phyloP scores from a whole-genome alignment of 2,329 filamentous ascomycete species.

The Colletotrichum falcatum region DNA sequence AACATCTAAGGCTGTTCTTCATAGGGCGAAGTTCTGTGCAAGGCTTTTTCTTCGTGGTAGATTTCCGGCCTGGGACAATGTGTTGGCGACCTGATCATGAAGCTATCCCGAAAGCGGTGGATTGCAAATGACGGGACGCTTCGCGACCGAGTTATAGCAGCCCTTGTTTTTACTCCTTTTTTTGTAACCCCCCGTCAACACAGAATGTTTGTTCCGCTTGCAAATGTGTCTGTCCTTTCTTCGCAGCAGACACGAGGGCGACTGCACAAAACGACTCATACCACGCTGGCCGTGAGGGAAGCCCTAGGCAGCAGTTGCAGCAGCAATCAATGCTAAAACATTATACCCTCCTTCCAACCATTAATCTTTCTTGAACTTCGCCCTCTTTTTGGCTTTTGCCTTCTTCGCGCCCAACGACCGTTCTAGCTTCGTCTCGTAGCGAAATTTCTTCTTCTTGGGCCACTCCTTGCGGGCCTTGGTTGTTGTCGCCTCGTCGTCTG shows the following conservation, averaged over 20 bases:
- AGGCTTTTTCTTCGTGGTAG: conserved; percentile 31
- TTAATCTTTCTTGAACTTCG: conserved; percentile 44
- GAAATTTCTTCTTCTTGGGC: conserved; percentile 85
- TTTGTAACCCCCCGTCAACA: conserved; percentile 37
- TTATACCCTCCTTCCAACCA: conserved; percentile 33
- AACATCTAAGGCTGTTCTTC: conserved; percentile 75
- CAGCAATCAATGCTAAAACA: conserved; percentile 29
- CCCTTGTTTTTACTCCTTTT: conserved; percentile 38
- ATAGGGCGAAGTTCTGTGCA: conserved; percentile 36
- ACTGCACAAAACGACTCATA: conserved; percentile 19
- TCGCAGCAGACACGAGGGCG: conserved; percentile 11
- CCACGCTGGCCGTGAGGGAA: conserved; percentile 37
- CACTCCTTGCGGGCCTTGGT: conserved; percentile 71
- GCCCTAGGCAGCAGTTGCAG: conserved; percentile 16
- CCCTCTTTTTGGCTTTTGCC: conserved; percentile 73
- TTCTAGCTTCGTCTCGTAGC: conserved; percentile 91
- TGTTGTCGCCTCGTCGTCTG: conserved; percentile 54
- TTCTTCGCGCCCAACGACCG: conserved; percentile 80
- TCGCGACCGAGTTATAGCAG: conserved; percentile 37
- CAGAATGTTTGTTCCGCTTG: conserved; percentile 36
- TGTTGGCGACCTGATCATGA: conserved; percentile 33
- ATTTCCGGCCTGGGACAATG: conserved; percentile 35
- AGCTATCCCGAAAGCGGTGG: conserved; percentile 35
- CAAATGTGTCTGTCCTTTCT: conserved; percentile 19
- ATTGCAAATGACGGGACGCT: conserved; percentile 35